Evolutionary conservation across 1,284 basidiomycete genomes (phyloP), one percentile per base, ranked within the genome.

Genomic region (Ustilago trichophora): DNA sequence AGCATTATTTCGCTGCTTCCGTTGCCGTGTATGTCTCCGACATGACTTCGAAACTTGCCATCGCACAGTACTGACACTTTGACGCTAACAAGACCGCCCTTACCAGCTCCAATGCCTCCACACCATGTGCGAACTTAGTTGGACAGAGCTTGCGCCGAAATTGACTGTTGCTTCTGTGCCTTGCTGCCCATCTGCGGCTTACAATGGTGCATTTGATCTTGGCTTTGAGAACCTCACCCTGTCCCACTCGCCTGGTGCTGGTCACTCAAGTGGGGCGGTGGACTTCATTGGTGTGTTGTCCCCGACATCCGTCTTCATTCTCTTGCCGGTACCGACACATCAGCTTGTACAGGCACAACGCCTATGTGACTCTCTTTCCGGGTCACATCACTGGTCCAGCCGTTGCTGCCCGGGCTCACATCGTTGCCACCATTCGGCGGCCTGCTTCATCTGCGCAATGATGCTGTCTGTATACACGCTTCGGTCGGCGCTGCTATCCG

Each of bases 91-190:
- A n/a, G n/a, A n/a, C n/a, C n/a, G n/a, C n/a, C n/a, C n/a, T n/a
- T n/a, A n/a, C n/a, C n/a, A n/a, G n/a, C n/a, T 29, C 27, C 27
- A 13, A 13, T 29, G 27, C 27, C 27, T n/a, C n/a, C n/a, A n/a
- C n/a, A n/a, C n/a, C n/a, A n/a, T 8, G 27, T 8, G 27, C 27
- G 7, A 29, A n/a, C n/a, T n/a, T n/a, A 42, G 16, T 19, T 19
- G n/a, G 40, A 42, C 40, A 42, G 40, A 42, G 31, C 7, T 42
- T 42, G n/a, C 40, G 19, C 40, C 40, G 40, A 42, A 31, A 29
- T 29, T 29, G 27, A 22, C 15, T n/a, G n/a, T n/a, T n/a, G n/a
- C n/a, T n/a, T n/a, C n/a, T n/a, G n/a, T n/a, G n/a, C n/a, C n/a
- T n/a, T n/a, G n/a, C n/a, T n/a, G n/a, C n/a, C n/a, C n/a, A n/a